These are phyloP conservation scores for Fraxinus xanthoxyloides DNA, from an alignment of 305 asterid species.

Conservation along the genomic window DNA sequence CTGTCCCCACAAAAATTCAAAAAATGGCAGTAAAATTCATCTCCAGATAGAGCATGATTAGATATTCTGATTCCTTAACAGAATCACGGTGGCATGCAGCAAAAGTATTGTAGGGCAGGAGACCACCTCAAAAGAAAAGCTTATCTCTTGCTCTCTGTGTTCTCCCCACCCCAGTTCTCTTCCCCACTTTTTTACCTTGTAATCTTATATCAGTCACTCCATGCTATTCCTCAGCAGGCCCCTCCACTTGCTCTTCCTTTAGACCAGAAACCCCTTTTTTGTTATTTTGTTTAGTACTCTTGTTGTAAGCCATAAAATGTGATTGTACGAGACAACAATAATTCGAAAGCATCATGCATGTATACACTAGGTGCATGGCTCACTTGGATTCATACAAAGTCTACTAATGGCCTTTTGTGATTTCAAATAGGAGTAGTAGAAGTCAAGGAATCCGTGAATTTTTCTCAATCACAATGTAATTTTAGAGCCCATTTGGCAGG, in stretches of 20 bases:
- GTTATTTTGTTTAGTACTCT: background rate
- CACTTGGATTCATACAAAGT: background rate
- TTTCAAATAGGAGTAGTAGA: background rate
- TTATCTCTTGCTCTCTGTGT: background rate
- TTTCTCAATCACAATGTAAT: background rate
- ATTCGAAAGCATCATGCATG: background rate
- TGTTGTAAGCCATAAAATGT: background rate
- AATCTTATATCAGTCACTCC: background rate
- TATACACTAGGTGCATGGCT: background rate
- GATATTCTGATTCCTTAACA: background rate
- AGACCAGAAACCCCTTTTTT: background rate
- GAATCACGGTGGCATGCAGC: background rate
- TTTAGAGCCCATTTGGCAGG: too few species aligned
- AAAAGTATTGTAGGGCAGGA: background rate
- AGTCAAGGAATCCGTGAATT: background rate
- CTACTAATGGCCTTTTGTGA: background rate
- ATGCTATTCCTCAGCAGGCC: background rate
- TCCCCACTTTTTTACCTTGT: background rate
- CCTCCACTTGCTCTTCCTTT: background rate
- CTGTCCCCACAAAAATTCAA: background rate
- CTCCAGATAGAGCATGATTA: background rate
- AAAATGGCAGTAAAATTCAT: background rate
- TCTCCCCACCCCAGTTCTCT: background rate
- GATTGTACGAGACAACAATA: background rate
- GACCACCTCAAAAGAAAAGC: constrained; percentile 1